These are phyloP conservation scores for Keithomyces neogunnii DNA, from an alignment of 2,329 filamentous ascomycete species.

Conservation along the genomic window DNA sequence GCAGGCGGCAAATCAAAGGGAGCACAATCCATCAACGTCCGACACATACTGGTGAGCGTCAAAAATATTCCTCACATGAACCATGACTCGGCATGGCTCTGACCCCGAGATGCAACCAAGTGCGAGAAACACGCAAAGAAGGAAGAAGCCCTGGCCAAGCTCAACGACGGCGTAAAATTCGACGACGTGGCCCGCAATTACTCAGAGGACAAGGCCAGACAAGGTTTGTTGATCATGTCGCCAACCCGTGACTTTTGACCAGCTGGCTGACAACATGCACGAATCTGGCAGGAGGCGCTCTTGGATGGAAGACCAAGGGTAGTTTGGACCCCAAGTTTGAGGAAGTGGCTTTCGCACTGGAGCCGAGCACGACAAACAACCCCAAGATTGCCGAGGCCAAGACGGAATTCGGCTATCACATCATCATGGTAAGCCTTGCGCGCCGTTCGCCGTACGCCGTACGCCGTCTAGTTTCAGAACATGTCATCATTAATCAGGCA, in stretches of 20 bases:
- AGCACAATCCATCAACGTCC: conserved; percentile 62
- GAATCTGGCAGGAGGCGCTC: conserved; percentile 47
- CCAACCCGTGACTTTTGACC: conserved; percentile 4
- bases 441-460: neutral
- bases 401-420: conserved; percentile 70
- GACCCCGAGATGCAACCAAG: conserved; percentile 19
- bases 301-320: conserved; percentile 67
- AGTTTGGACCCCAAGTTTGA: conserved; percentile 62
- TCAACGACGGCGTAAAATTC: conserved; percentile 60
- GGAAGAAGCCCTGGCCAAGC: conserved; percentile 63
- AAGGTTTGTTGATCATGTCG: conserved; percentile 33
- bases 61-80: no score
- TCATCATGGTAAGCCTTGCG: conserved; percentile 57
- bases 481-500: neutral
- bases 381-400: conserved; percentile 64
- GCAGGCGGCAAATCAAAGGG: conserved; percentile 36
- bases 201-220: conserved; percentile 68
- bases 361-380: conserved; percentile 53
- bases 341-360: conserved; percentile 61
- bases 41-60: conserved; percentile 56
- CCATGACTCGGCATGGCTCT: neutral
- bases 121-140: conserved; percentile 74
- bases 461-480: neutral
- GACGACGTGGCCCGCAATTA: conserved; percentile 65
- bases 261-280: neutral